Evolutionary conservation across 306 rosid genomes (phyloP).

Genomic region (Gillenia trifoliata): DNA sequence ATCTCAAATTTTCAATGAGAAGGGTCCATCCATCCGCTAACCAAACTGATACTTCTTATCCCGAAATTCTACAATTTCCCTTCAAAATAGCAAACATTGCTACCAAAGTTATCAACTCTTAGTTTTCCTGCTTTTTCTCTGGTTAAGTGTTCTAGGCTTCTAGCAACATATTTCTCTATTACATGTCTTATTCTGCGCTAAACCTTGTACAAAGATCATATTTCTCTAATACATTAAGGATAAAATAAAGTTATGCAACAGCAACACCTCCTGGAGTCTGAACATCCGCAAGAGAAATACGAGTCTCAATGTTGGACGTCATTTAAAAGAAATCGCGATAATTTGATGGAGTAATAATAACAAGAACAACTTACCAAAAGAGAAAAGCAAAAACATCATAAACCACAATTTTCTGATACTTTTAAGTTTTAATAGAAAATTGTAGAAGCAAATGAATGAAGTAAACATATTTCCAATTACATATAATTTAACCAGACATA

Average conservation of each 20-base stretch:
- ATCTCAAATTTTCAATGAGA: background rate
- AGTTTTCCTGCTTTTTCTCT: background rate
- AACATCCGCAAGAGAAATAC: background rate
- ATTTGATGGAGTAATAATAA: too few species aligned
- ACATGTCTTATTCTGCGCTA: background rate
- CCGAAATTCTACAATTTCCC: background rate
- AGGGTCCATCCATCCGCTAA: background rate
- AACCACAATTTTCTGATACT: background rate
- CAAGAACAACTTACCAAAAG: too few species aligned
- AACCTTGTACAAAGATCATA: background rate
- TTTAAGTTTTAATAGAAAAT: background rate
- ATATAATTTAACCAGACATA: background rate
- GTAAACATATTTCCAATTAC: background rate
- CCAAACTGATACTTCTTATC: background rate
- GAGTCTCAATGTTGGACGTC: background rate
- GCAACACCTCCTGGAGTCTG: background rate
- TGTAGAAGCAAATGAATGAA: background rate
- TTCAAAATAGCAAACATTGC: background rate
- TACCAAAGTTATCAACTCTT: background rate
- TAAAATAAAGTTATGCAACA: background rate
- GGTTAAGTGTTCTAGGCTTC: background rate
- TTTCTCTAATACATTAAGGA: background rate
- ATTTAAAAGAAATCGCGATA: background rate
- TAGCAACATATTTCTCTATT: background rate
- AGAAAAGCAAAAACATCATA: too few species aligned